Evolutionary conservation across 73 alveolate species (phyloP), one percentile per base, ranked within the genome.

Genomic region (Paramecium sexaurelia): DNA sequence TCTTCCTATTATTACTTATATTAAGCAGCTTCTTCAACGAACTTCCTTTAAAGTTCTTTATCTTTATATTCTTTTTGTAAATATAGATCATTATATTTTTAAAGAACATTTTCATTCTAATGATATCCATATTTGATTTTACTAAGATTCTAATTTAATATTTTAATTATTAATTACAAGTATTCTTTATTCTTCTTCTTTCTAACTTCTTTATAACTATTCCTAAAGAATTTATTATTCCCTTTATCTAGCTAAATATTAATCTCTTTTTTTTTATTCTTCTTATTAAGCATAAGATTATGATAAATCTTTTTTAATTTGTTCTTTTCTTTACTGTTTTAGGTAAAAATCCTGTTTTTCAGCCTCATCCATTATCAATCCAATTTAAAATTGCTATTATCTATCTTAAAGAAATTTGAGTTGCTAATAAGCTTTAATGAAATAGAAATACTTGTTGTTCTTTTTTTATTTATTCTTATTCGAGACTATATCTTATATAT

Each of bases 121-220:
- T 32, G 56, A 71, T 71, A 71, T 35, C 86, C 86, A 13, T 71
- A 71, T n/a, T 71, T 71, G 13, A 71, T 71, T 36, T 71, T 71
- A 6, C 11, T 22, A 0, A 71, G 86, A 71, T 35, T 32, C 86
- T 71, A 51, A 51, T 3, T 35, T 8, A 71, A n/a, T n/a, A n/a
- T 35, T 11, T 13, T 6, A 71, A n/a, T 32, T 0, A 35, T 13
- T 7, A n/a, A 71, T 71, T 71, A 71, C 86, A 15, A 27, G 13
- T 71, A 27, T 33, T 71, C 86, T n/a, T 36, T 71, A 71, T 10
- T 35, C 32, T 36, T 71, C 86, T 36, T 71, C 55, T 71, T 36
- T 35, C 9, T 71, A 5, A 13, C 55, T 71, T 71, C 43, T 71
- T 35, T 71, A 33, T 33, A 71, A 32, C 11, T 36, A 29, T 3